Conservation (phyloP, 257 asterid genomes). For the Solanum sitiens region DNA sequence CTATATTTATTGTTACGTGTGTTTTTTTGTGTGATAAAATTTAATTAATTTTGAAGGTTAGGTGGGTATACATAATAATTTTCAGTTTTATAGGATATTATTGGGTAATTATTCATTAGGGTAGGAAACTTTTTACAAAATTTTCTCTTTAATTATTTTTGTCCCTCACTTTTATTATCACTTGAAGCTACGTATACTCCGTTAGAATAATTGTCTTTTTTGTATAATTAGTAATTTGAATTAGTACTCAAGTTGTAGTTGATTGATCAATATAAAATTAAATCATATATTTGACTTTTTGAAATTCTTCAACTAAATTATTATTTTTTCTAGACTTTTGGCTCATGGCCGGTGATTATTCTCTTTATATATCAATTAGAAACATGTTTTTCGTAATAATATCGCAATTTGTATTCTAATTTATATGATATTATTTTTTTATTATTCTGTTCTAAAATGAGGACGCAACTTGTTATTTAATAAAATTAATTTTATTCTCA, state of each 20-base stretch:
- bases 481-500: background rate
- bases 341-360: background rate
- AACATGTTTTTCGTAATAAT: background rate
- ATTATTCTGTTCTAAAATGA: background rate
- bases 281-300: background rate
- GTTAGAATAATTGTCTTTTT: background rate
- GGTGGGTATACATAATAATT: background rate
- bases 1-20: fast-evolving
- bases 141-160: background rate
- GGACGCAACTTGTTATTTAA: no score
- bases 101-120: background rate
- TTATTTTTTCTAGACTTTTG: background rate
- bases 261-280: background rate
- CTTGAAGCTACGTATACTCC: background rate
- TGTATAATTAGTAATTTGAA: background rate
- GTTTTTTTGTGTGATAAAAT: background rate
- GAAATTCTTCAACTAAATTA: background rate
- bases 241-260: background rate
- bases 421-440: background rate
- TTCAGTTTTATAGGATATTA: background rate
- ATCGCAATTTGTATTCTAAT: background rate
- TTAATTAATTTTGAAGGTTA: background rate
- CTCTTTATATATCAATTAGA: background rate
- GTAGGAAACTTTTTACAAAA: background rate
- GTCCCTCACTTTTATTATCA: background rate